Evolutionary conservation across 2,329 filamentous ascomycete genomes (phyloP).

Genomic region (Ascosphaera pollenicola): DNA sequence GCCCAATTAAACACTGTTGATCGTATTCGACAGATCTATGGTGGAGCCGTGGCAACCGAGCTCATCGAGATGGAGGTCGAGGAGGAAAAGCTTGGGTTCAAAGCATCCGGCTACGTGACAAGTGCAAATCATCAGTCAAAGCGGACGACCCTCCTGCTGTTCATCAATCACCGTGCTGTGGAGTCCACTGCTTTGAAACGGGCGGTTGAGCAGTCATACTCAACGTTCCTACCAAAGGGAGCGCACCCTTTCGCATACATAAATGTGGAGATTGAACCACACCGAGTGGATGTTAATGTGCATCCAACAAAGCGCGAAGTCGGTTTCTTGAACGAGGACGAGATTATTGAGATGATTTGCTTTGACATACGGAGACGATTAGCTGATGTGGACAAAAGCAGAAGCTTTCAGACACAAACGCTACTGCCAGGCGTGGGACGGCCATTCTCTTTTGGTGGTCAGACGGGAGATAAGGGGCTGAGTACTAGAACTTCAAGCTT

Average conservation of each 20-base stretch:
- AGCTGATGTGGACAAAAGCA: constrained; percentile 73
- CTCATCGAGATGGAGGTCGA: constrained; percentile 52
- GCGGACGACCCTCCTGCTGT: constrained; percentile 65
- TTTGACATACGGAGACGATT: constrained; percentile 55
- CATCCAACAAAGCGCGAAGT: constrained; percentile 95
- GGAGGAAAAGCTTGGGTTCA: constrained; percentile 66
- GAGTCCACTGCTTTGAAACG: constrained; percentile 78
- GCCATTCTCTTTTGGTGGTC: constrained; percentile 14
- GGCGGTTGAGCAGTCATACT: constrained; percentile 75
- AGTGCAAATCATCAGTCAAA: constrained; percentile 94
- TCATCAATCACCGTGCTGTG: constrained; percentile 91
- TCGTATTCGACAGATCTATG: constrained; percentile 78
- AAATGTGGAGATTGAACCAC: constrained; percentile 77
- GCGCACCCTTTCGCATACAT: constrained; percentile 89
- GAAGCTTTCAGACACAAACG: constrained; percentile 85
- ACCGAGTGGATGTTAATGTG: constrained; percentile 86
- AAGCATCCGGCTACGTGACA: constrained; percentile 56
- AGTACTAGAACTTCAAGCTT: constrained; percentile 13
- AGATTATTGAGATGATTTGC: constrained; percentile 76
- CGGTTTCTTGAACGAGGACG: constrained; percentile 92
- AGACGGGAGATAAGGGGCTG: constrained; percentile 3
- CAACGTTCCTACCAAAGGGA: constrained; percentile 70
- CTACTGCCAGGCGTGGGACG: constrained; percentile 47
- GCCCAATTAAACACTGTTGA: constrained; percentile 51
- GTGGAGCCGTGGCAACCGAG: constrained; percentile 65